A percentile compares a stretch with the other conserved stretches of the same genome.
These are phyloP conservation scores for Polyporus arcularius DNA, from an alignment of 768 basidiomycete species.

Conservation along the genomic window DNA sequence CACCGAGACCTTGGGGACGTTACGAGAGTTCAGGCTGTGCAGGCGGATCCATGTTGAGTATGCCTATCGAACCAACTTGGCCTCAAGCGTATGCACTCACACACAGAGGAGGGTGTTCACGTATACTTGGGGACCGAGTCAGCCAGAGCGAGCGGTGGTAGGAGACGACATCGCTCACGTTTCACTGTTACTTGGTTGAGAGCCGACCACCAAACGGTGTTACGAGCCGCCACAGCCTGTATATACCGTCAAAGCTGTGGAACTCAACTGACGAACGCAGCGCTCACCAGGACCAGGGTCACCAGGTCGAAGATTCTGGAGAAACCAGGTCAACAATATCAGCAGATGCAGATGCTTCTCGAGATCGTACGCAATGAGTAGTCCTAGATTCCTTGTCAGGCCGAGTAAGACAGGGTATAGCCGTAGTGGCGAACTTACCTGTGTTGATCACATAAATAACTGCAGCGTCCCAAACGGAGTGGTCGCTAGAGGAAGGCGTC, in stretches of 20 bases:
- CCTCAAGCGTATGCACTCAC: not conserved
- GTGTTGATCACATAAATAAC: not conserved
- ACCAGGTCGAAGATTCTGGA: not conserved
- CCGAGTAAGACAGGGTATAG: not conserved
- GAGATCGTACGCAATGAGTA: not conserved
- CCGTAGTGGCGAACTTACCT: not conserved
- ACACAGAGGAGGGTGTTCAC: not conserved
- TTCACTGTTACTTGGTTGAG: not conserved
- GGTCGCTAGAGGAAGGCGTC: not conserved
- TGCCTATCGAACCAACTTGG: not conserved
- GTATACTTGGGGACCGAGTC: not conserved
- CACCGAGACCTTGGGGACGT: not conserved
- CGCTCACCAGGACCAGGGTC: not conserved
- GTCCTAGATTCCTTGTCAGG: not conserved
- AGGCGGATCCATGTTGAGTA: not conserved
- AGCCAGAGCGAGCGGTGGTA: not conserved
- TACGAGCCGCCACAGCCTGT: not conserved
- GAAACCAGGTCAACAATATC: not conserved
- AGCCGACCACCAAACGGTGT: not conserved
- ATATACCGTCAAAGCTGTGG: not conserved
- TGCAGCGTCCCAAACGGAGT: not conserved
- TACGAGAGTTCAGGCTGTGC: not conserved
- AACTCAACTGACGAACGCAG: not conserved
- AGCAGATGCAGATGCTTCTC: not conserved
- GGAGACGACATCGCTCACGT: not conserved